Base-by-base conservation (phyloP, 352 stramenopile species). In the Saprolegnia parasitica region DNA sequence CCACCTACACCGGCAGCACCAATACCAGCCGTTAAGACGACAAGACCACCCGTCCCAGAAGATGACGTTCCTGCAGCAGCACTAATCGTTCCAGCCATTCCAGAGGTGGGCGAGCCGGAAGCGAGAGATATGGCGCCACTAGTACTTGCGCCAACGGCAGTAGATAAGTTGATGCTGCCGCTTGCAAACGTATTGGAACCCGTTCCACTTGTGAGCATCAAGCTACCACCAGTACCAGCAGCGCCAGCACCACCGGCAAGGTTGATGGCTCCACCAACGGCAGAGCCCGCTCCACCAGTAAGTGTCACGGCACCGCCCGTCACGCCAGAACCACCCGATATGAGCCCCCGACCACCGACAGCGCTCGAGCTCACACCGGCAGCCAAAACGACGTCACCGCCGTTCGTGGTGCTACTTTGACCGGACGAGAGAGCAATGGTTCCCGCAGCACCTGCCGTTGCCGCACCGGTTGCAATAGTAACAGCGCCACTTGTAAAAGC, bases 311-410 rank as follows among this genome's bases (percentile, higher is more conserved):
- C 21, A 35, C 63, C 63, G 26, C 63, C 63, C 5, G 18, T 58
- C 1, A 29, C 26, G 10, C 63, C 63, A 29, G 63, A 21, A 10
- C 63, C 63, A 62, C 63, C 63, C 8, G 55, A 20, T 10, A 70
- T 52, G 18, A 24, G 24, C 18, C 63, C 55, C 13, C 46, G 16
- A 11, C 63, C 63, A 10, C 63, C 63, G 23, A 21, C 61, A 21
- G 81, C 64, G 55, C 76, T 79, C 13, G 71, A 76, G 10, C 79
- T 83, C 26, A 79, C 78, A n/a, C 85, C 85, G n/a, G 81, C 80
- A 26, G 73, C 20, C 5, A 93, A 60, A 66, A 55, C 71, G 35
- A 93, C 78, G 45, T 68, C 72, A 24, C 83, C 85, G 32, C 83
- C 85, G 70, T 89, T 81, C 3, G 77, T 79, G 67, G 74, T 70